Conservation (phyloP, 192 early-diverging fungal genomes). For the Umbelopsis vinacea region DNA sequence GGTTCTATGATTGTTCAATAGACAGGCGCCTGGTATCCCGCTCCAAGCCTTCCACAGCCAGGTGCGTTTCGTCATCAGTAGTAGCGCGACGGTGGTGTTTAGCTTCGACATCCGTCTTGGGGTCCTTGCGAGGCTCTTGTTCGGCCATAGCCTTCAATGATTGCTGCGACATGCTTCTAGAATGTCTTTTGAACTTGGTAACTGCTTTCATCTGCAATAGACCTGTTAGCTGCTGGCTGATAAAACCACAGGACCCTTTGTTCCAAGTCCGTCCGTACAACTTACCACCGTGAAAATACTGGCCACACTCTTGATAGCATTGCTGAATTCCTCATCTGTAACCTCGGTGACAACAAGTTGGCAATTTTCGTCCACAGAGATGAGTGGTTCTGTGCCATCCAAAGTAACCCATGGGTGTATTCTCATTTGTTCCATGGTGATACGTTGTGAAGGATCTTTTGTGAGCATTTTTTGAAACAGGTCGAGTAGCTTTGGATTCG, state of each 20-base stretch:
- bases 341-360: constrained; percentile 70
- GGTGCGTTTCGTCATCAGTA: neutral
- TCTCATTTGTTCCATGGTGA: constrained; percentile 74
- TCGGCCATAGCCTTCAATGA: constrained; percentile 31
- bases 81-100: neutral
- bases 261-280: neutral
- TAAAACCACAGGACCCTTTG: no score
- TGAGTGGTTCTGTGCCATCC: constrained; percentile 60
- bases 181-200: constrained; percentile 52
- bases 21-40: neutral
- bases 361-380: constrained; percentile 79
- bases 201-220: constrained; percentile 52
- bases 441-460: constrained; percentile 78
- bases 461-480: constrained; percentile 75
- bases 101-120: neutral
- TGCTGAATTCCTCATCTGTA: constrained; percentile 84
- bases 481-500: constrained; percentile 58
- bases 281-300: constrained; percentile 71
- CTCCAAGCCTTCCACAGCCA: constrained; percentile 5
- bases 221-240: neutral
- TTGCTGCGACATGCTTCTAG: constrained; percentile 41
- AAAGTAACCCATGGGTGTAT: constrained; percentile 88
- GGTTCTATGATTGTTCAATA: constrained; percentile 6
- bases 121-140: constrained; percentile 10
- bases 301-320: constrained; percentile 70